Percentiles rank a stretch among this genome's conserved stretches.
Conservation (phyloP, 306 rosid species). For the Corylus americana region DNA sequence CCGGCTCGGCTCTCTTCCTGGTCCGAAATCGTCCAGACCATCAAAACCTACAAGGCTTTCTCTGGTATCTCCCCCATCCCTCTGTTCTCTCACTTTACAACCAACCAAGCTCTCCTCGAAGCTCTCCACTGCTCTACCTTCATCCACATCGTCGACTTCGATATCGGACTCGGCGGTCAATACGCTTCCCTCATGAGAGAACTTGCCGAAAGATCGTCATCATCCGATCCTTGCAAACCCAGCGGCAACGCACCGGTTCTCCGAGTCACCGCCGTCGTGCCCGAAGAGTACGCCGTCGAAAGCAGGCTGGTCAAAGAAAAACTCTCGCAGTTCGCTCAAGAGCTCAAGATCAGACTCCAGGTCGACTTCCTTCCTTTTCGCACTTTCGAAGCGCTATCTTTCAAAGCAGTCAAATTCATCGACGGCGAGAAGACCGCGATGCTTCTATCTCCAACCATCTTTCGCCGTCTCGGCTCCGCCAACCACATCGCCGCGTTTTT, state of each 20-base stretch:
- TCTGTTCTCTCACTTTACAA: constrained; percentile 83
- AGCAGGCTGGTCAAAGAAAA: constrained; percentile 57
- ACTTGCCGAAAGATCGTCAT: constrained; percentile 49
- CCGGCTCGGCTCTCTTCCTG: constrained; percentile 47
- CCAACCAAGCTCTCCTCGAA: constrained; percentile 84
- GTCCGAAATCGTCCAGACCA: constrained; percentile 71
- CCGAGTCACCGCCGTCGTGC: constrained; percentile 69
- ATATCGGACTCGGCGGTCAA: constrained; percentile 80
- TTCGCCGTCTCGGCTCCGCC: constrained; percentile 54
- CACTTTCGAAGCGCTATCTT: constrained; percentile 56
- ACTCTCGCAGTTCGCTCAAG: constrained; percentile 73
- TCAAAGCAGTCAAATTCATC: constrained; percentile 62
- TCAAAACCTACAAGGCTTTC: constrained; percentile 66
- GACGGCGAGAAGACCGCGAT: constrained; percentile 76
- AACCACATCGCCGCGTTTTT: constrained; percentile 39
- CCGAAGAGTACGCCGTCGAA: constrained; percentile 67
- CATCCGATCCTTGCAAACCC: constrained; percentile 33
- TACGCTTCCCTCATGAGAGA: constrained; percentile 88
- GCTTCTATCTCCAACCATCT: constrained; percentile 60
- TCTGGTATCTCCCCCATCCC: constrained; percentile 75
- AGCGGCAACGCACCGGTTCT: constrained; percentile 39
- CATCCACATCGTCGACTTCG: constrained; percentile 82
- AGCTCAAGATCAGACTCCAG: constrained; percentile 63
- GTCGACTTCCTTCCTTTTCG: constrained; percentile 52
- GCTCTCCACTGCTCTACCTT: constrained; percentile 47